Evolutionary conservation across 805 yeast species (phyloP).

Genomic region (Saturnispora sekii): DNA sequence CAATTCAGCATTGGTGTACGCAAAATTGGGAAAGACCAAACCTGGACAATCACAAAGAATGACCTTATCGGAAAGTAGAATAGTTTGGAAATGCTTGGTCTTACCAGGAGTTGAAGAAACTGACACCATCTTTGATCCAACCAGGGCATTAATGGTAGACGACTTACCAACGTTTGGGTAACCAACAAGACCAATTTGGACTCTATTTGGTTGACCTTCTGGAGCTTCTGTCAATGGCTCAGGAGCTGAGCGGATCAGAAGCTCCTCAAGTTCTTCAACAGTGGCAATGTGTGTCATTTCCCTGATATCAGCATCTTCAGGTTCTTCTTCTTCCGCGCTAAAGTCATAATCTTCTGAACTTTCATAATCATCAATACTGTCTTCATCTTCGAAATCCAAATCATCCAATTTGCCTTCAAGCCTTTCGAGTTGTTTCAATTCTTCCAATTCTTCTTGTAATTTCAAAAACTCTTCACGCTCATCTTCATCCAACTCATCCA

Average conservation of each 20-base stretch:
- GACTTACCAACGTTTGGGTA: slow-evolving; percentile 83
- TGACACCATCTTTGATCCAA: slow-evolving; percentile 95
- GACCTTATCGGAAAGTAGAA: slow-evolving; percentile 70
- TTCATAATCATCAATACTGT: slow-evolving; percentile 16
- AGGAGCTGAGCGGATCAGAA: slow-evolving; percentile 77
- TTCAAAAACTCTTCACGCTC: slow-evolving; percentile 13
- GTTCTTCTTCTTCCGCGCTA: slow-evolving; percentile 17
- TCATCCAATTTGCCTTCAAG: slow-evolving; percentile 12
- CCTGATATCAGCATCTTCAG: slow-evolving; percentile 23
- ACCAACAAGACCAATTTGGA: slow-evolving; percentile 93
- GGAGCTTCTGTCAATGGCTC: slow-evolving; percentile 40
- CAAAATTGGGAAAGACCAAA: slow-evolving; percentile 95
- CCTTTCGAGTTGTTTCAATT: slow-evolving; percentile 12
- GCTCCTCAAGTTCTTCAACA: slow-evolving; percentile 74
- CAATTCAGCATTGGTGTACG: slow-evolving; percentile 90
- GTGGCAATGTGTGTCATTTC: slow-evolving; percentile 61
- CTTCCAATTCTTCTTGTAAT: slow-evolving; percentile 13
- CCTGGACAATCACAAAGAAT: slow-evolving; percentile 98
- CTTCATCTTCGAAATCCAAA: slow-evolving; percentile 17
- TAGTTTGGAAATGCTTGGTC: slow-evolving; percentile 97
- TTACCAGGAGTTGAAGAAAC: slow-evolving; percentile 98
- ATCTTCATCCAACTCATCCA: slow-evolving; percentile 17
- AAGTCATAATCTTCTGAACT: slow-evolving; percentile 21
- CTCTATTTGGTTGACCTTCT: slow-evolving; percentile 48
- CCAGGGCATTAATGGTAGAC: slow-evolving; percentile 94